Conservation (phyloP, 2,329 filamentous ascomycete genomes). For the Botrytis medusae region DNA sequence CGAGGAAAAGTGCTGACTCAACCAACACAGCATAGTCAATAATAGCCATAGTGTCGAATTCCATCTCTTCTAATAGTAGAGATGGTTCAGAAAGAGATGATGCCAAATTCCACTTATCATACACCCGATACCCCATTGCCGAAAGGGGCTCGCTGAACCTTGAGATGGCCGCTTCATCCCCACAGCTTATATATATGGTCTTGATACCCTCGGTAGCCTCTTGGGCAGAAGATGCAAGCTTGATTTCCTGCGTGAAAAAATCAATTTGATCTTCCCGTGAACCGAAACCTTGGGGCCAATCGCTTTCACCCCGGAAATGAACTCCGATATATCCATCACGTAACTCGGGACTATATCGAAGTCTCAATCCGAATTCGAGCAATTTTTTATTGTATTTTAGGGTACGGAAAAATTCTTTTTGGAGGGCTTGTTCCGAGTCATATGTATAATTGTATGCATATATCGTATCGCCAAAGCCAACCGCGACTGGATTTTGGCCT, state of each 20-base stretch:
- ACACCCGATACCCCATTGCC: conserved; percentile 27
- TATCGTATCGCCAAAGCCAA: conserved; percentile 30
- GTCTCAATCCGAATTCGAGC: conserved; percentile 24
- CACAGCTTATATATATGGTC: conserved; percentile 33
- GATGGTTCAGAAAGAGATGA: background rate
- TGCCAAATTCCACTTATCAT: conserved; percentile 28
- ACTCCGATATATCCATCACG: conserved; percentile 30
- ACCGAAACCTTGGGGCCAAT: conserved; percentile 31
- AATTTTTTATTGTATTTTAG: conserved; percentile 28
- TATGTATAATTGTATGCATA: conserved; percentile 31
- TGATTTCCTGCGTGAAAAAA: conserved; percentile 27
- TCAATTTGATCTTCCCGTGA: conserved; percentile 26
- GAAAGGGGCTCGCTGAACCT: conserved; percentile 25
- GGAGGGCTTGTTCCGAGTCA: conserved; percentile 27
- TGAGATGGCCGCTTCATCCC: conserved; percentile 26
- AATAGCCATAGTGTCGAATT: conserved; percentile 31
- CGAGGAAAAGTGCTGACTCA: conserved; percentile 28
- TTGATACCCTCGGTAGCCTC: conserved; percentile 7
- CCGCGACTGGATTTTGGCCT: conserved; percentile 21
- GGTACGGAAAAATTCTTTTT: conserved; percentile 31
- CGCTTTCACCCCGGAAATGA: conserved; percentile 32
- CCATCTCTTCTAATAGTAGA: conserved; percentile 15
- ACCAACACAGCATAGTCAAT: conserved; percentile 32
- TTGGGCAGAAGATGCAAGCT: conserved; percentile 9
- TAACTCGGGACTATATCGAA: conserved; percentile 24